Conservation (phyloP, 192 early-diverging fungal genomes). For the Lobosporangium transversale region DNA sequence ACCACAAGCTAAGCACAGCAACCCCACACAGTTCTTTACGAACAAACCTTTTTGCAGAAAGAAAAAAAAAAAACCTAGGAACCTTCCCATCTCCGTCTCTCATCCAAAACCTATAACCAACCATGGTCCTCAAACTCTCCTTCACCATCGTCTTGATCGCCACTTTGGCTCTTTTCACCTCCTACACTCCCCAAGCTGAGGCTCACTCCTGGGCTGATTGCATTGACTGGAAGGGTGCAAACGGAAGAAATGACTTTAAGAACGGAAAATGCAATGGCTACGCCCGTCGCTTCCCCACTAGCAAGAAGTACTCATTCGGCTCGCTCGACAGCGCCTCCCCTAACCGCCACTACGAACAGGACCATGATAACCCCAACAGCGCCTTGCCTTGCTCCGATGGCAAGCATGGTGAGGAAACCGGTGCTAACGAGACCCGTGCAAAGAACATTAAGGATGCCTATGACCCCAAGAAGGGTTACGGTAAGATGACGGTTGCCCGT, state of each 20-base stretch:
- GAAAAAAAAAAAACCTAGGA: too few relatives aligned
- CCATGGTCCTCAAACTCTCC: conserved; percentile 45
- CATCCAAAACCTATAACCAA: conserved; percentile 9
- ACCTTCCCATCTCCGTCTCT: neutral
- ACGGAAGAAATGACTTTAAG: conserved; percentile 34
- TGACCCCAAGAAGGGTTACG: conserved; percentile 44
- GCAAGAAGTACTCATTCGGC: conserved; percentile 21
- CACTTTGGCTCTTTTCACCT: conserved; percentile 40
- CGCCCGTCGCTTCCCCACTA: conserved; percentile 46
- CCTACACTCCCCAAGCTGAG: conserved; percentile 28
- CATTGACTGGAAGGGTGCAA: conserved; percentile 37
- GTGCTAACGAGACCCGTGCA: conserved; percentile 43
- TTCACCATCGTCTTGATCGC: conserved; percentile 39
- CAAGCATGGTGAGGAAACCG: conserved; percentile 23
- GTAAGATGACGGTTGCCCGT: conserved; percentile 38
- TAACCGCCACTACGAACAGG: conserved; percentile 46
- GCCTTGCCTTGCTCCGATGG: conserved; percentile 33
- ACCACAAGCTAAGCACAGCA: neutral
- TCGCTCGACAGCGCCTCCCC: conserved; percentile 30
- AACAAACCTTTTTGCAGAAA: too few relatives aligned
- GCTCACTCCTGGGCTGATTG: conserved; percentile 51
- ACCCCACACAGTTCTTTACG: too few relatives aligned
- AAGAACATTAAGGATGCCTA: conserved; percentile 32
- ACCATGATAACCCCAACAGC: conserved; percentile 19
- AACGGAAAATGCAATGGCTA: conserved; percentile 37